These are phyloP conservation scores for Tulasnella sp. DNA, from an alignment of 768 basidiomycete species.

Conservation along the genomic window DNA sequence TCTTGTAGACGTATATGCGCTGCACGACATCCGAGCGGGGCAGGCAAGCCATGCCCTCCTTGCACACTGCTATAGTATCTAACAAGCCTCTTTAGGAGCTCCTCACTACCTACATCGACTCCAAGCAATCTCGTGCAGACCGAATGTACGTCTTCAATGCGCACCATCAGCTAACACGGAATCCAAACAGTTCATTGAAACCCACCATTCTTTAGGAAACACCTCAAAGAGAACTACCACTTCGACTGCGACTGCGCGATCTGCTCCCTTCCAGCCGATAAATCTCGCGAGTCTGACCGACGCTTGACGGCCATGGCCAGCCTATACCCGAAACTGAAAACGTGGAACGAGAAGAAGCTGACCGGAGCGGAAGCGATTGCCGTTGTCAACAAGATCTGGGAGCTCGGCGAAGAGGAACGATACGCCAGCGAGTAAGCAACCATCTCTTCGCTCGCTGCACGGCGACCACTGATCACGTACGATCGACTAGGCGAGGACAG, in stretches of 20 bases:
- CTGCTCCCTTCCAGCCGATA: constrained; percentile 40
- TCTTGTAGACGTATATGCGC: constrained; percentile 42
- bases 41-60: constrained; percentile 28
- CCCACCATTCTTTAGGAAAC: constrained; percentile 29
- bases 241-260: constrained; percentile 48
- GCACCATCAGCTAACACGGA: background rate
- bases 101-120: constrained; percentile 49
- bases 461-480: too few relatives aligned
- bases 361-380: constrained; percentile 40
- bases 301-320: constrained; percentile 37
- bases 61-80: background rate
- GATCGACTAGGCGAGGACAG: background rate
- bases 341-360: constrained; percentile 39
- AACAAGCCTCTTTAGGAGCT: constrained; percentile 36
- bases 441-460: background rate
- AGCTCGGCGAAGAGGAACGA: constrained; percentile 46
- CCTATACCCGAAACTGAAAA: constrained; percentile 34
- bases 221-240: constrained; percentile 39
- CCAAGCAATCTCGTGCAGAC: constrained; percentile 40
- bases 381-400: constrained; percentile 42
- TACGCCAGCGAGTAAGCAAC: constrained; percentile 43
- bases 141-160: constrained; percentile 32
- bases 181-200: background rate
- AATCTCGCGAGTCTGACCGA: constrained; percentile 41
- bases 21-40: constrained; percentile 42